phyloP scores from a whole-genome alignment of 2,329 filamentous ascomycete genomes.

The Sporothrix inflata region DNA sequence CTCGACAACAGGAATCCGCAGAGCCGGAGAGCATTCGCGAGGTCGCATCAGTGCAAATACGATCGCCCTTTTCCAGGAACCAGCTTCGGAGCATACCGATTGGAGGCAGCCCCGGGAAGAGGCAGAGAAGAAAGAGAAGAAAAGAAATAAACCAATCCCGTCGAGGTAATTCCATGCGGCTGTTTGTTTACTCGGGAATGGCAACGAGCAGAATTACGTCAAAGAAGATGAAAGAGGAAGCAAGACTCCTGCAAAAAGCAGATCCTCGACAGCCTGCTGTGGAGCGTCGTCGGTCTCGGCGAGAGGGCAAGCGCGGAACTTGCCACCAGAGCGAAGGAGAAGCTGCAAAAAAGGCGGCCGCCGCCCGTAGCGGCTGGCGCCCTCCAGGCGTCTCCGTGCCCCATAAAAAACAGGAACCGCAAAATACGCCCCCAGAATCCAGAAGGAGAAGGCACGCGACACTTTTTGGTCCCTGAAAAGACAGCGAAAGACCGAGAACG shows the following conservation, averaged over 20 bases:
- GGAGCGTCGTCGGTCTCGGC: not conserved
- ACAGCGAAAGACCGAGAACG: constrained; percentile 2
- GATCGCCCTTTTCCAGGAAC: not conserved
- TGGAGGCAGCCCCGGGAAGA: not conserved
- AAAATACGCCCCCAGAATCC: not conserved
- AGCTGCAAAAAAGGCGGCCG: constrained; percentile 5
- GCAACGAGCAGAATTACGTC: not conserved
- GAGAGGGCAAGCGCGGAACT: not conserved
- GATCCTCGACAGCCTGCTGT: not conserved
- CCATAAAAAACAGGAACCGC: constrained; percentile 15
- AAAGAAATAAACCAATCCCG: not conserved
- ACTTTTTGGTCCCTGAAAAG: constrained; percentile 15
- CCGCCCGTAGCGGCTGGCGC: constrained; percentile 4
- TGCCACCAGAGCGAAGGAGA: not conserved
- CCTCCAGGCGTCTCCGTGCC: constrained; percentile 13
- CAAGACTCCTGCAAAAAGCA: not conserved
- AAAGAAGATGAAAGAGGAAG: not conserved
- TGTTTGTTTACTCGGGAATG: not conserved
- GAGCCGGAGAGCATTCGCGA: not conserved
- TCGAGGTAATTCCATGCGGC: not conserved
- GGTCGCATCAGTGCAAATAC: not conserved
- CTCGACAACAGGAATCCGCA: not conserved
- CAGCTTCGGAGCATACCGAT: not conserved
- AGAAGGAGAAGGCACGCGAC: constrained; percentile 9
- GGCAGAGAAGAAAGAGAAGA: not conserved